A percentile compares a stretch with the other conserved stretches of the same genome.
phyloP scores from a whole-genome alignment of 2,329 filamentous ascomycete genomes.

The Trichoderma semiorbis region DNA sequence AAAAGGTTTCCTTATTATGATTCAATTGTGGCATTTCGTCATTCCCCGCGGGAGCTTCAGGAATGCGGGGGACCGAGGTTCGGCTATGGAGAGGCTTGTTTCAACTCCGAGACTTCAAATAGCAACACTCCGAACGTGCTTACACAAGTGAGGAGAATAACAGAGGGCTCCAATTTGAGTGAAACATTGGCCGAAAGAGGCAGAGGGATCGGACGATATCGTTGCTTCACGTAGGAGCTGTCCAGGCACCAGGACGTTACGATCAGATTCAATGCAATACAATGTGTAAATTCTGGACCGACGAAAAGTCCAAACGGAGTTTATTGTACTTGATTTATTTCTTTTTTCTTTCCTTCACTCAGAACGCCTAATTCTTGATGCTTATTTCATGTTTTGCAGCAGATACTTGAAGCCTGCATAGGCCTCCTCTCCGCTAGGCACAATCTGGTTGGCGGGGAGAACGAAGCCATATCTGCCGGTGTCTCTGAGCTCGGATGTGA shows the following conservation, averaged over 20 bases:
- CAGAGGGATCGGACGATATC: background rate
- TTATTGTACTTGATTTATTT: background rate
- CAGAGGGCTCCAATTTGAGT: background rate
- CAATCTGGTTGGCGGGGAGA: constrained; percentile 41
- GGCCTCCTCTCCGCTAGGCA: constrained; percentile 42
- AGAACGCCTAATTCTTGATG: no score
- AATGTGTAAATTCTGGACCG: background rate
- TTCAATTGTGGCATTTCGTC: background rate
- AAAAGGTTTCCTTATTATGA: background rate
- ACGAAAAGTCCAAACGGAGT: background rate
- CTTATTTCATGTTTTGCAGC: constrained; percentile 38
- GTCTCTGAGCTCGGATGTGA: constrained; percentile 39
- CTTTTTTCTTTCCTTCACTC: background rate
- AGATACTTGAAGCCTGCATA: constrained; percentile 59
- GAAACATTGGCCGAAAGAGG: background rate
- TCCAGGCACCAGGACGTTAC: background rate
- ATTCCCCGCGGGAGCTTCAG: background rate
- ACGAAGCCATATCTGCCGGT: constrained; percentile 41
- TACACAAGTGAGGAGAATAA: background rate
- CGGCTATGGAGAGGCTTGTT: background rate
- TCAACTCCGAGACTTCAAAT: background rate
- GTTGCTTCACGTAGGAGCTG: background rate
- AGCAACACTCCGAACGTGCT: background rate
- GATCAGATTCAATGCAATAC: background rate
- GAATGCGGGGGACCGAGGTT: constrained; percentile 12